Evolutionary conservation across 345 rosid species (phyloP), one percentile per base, ranked within the genome.

Genomic region (Rhodomyrtus tomentosa): DNA sequence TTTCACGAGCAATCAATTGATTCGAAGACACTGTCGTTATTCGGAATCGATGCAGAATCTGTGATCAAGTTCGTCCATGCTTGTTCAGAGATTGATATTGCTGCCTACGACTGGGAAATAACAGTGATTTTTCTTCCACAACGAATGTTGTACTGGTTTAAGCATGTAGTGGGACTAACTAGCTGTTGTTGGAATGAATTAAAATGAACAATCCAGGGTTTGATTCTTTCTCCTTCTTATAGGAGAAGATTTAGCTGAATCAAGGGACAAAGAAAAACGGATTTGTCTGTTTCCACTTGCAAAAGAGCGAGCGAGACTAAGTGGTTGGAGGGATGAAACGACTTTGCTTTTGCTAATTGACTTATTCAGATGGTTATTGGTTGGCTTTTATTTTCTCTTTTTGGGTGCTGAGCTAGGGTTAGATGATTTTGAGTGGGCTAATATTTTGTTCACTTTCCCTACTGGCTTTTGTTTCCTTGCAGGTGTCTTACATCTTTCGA

Each of bases 401-500:
- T 32, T 50, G 32, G 55, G 59, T 81, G 49, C 42, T 27, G 48
- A 54, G 74, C 25, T 20, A 14, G n/a, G 25, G 48, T 50, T 76
- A 49, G 25, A 55, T 56, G 32, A 73, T n/a, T 59, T 58, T 29
- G 58, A 38, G 55, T 42, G 21, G 25, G 36, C 36, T 25, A 25
- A 32, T 56, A 40, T 20, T 80, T 29, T 32, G 24, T 25, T 83
- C 45, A 20, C 20, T 50, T 62, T 81, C 48, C 53, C 53, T 73
- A 50, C 49, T 8, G 68, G 48, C 81, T 84, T 68, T 81, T 86
- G 82, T 24, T 87, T 25, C 81, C 50, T 49, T 72, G 32, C 89
- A 95, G 98, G 96, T 95, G 79, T 95, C 99, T 7, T 96, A 95
- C 62, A 7, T 93, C 50, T 96, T 96, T 89, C 92, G 95, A 80